Conservation (phyloP, 169 alveolate species). For the Cryptosporidium muris region DNA sequence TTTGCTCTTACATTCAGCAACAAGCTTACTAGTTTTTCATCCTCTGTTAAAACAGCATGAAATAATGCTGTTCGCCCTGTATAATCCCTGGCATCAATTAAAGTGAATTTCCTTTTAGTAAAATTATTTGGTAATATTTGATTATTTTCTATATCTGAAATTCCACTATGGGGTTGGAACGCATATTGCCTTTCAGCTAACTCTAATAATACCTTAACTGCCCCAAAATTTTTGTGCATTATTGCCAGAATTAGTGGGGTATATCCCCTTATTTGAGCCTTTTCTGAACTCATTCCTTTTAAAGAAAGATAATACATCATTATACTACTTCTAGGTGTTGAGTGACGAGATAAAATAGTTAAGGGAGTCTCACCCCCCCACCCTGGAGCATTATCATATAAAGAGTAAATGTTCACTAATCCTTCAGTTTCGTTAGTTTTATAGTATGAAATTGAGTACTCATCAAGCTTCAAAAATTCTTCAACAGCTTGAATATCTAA, state of each 20-base stretch:
- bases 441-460: slow-evolving; percentile 7
- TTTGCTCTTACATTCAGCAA: slow-evolving; percentile 57
- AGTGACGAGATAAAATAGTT: slow-evolving; percentile 44
- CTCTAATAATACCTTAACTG: slow-evolving; percentile 46
- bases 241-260: slow-evolving; percentile 65
- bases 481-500: slow-evolving; percentile 67
- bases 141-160: background rate
- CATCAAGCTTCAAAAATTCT: slow-evolving; percentile 54
- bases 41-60: slow-evolving; percentile 67
- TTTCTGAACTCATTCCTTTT: slow-evolving; percentile 44
- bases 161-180: slow-evolving; percentile 4
- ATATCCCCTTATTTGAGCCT: slow-evolving; percentile 60
- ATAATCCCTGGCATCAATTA: slow-evolving; percentile 39
- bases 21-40: slow-evolving; percentile 39
- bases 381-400: slow-evolving; percentile 70
- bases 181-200: slow-evolving; percentile 53
- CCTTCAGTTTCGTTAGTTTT: background rate
- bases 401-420: slow-evolving; percentile 11
- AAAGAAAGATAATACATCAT: slow-evolving; percentile 62
- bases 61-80: slow-evolving; percentile 64
- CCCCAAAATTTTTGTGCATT: slow-evolving; percentile 53
- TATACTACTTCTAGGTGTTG: slow-evolving; percentile 56
- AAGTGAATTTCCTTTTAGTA: background rate
- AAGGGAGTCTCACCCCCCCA: slow-evolving; percentile 71
- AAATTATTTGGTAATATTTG: background rate